These are phyloP conservation scores for Penicillium sp. DNA, from an alignment of 2,329 filamentous ascomycete species.

Conservation along the genomic window DNA sequence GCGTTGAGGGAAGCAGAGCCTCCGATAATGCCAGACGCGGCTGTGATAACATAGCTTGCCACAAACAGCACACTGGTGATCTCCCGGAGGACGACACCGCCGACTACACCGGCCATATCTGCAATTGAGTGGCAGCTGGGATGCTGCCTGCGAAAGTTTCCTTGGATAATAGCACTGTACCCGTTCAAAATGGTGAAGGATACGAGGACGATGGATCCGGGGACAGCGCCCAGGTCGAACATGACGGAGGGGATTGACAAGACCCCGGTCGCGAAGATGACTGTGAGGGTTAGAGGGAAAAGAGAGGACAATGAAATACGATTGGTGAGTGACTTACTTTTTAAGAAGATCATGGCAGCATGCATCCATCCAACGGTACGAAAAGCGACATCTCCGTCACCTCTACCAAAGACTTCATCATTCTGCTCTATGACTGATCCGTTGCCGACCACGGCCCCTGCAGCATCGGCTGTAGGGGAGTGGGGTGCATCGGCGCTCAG, in stretches of 20 bases:
- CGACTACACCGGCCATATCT: conserved; percentile 64
- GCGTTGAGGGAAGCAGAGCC: conserved; percentile 65
- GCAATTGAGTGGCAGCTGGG: conserved; percentile 58
- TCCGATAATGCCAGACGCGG: conserved; percentile 63
- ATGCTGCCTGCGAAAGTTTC: conserved; percentile 57
- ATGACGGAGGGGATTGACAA: conserved; percentile 25
- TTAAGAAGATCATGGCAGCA: too few relatives aligned
- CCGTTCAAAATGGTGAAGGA: conserved; percentile 49
- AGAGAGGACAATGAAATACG: too few relatives aligned
- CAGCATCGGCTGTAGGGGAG: too few relatives aligned
- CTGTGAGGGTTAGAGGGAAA: too few relatives aligned
- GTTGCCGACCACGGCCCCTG: too few relatives aligned
- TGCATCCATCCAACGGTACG: too few relatives aligned
- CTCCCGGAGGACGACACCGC: conserved; percentile 58
- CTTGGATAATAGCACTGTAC: conserved; percentile 50
- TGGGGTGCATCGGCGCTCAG: too few relatives aligned
- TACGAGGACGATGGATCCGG: conserved; percentile 20
- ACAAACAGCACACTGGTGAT: conserved; percentile 61
- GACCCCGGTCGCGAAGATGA: conserved; percentile 34
- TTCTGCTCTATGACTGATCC: too few relatives aligned
- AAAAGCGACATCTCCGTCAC: too few relatives aligned
- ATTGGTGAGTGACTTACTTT: too few relatives aligned
- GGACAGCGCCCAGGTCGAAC: conserved; percentile 23
- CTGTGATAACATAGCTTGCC: conserved; percentile 62
- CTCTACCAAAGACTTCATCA: too few relatives aligned